These are phyloP conservation scores for Rhizopus delemar DNA, from an alignment of 371 early-diverging fungal species.

Conservation along the genomic window DNA sequence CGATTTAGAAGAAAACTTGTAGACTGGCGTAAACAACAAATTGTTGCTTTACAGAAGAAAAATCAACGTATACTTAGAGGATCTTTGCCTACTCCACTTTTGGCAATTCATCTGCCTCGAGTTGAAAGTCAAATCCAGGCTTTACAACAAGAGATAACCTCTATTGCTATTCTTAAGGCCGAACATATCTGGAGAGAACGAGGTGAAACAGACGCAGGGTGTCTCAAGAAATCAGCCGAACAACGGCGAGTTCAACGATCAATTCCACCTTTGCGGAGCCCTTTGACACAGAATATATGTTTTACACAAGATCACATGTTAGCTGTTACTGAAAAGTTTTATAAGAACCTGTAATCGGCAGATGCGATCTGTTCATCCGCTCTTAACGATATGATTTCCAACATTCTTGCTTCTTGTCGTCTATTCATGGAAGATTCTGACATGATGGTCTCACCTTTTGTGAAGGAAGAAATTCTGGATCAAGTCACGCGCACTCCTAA, in stretches of 20 bases:
- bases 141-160: neutral
- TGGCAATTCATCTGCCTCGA: too few species aligned
- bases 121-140: neutral
- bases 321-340: slow-evolving; percentile 4
- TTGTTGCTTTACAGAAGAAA: too few species aligned
- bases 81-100: too few species aligned
- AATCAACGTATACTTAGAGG: too few species aligned
- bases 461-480: neutral
- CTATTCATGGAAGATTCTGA: too few species aligned
- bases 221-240: neutral
- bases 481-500: neutral
- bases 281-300: neutral
- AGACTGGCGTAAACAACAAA: too few species aligned
- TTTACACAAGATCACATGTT: neutral
- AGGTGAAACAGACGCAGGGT: slow-evolving; percentile 3
- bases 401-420: neutral
- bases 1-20: too few species aligned
- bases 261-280: neutral
- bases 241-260: neutral
- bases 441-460: neutral
- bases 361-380: slow-evolving; percentile 2
- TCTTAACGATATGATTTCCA: neutral
- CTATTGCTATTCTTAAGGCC: neutral
- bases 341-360: neutral
- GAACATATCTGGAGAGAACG: slow-evolving; percentile 3